A percentile compares a stretch with the other conserved stretches of the same genome.
Conservation (phyloP, 441 rosid species). For the Arabidopsis lyrata region DNA sequence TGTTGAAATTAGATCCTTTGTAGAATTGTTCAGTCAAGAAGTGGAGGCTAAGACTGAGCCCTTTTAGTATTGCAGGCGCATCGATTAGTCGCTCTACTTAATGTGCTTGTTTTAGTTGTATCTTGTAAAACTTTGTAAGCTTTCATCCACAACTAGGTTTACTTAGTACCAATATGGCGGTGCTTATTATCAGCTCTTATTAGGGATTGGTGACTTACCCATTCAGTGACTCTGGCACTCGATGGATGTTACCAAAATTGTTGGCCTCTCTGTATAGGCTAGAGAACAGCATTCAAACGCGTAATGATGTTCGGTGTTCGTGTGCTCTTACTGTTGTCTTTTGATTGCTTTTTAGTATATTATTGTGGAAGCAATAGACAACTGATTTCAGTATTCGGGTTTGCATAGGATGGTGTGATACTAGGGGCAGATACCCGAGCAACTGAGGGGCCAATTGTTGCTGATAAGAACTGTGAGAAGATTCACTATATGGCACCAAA, state of each 20-base stretch:
- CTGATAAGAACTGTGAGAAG: constrained; percentile 98
- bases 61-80: neutral
- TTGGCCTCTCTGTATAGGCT: neutral
- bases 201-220: no score
- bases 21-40: constrained; percentile 13
- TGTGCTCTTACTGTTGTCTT: neutral
- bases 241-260: no score
- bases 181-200: no score
- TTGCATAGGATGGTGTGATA: constrained; percentile 85
- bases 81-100: constrained; percentile 7
- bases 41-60: neutral
- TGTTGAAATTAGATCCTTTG: neutral
- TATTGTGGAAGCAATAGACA: neutral
- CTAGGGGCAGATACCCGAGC: constrained; percentile 98
- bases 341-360: constrained; percentile 3
- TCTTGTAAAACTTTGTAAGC: no score
- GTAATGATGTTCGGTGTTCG: no score
- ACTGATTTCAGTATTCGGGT: neutral
- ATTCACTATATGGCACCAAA: constrained; percentile 99
- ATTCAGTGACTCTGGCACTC: no score
- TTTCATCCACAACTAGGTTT: no score
- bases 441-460: constrained; percentile 97
- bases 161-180: no score
- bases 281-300: no score
- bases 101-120: neutral